Conservation (phyloP, 805 yeast genomes). For the Candida argentea region DNA sequence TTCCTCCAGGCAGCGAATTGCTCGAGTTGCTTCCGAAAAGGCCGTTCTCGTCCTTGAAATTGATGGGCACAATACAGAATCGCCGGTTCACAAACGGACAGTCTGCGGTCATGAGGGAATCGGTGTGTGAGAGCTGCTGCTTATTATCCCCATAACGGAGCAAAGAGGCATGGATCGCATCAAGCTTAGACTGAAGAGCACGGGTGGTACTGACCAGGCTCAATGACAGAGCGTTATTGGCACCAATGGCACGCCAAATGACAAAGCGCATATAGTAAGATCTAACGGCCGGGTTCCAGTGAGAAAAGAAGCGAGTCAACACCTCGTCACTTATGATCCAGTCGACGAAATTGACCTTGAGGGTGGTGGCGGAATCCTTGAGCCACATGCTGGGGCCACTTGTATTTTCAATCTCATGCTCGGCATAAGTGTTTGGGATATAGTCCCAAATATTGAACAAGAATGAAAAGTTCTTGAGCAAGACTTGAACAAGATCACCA, state of each 20-base stretch:
- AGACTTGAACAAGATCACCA: constrained; percentile 52
- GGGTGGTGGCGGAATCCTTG: constrained; percentile 23
- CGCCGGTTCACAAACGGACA: constrained; percentile 39
- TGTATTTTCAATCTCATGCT: no score
- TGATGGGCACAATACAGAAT: constrained; percentile 32
- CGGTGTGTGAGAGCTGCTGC: constrained; percentile 1
- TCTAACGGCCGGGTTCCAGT: constrained; percentile 74
- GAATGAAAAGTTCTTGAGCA: constrained; percentile 54
- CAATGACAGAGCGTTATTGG: constrained; percentile 29
- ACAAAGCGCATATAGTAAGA: constrained; percentile 57
- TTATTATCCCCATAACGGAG: constrained; percentile 14
- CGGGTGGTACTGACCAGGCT: constrained; percentile 19
- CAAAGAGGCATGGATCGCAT: constrained; percentile 14
- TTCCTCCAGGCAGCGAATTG: constrained; percentile 7
- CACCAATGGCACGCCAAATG: constrained; percentile 53
- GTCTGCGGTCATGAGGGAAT: constrained; percentile 17
- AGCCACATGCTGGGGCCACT: constrained; percentile 34
- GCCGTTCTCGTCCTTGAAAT: constrained; percentile 11
- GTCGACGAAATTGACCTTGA: constrained; percentile 37
- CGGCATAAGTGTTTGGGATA: constrained; percentile 15
- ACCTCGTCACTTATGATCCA: constrained; percentile 43
- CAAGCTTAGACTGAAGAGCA: constrained; percentile 21
- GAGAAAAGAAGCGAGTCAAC: constrained; percentile 56
- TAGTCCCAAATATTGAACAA: constrained; percentile 68
- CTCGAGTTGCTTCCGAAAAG: constrained; percentile 9